These are phyloP conservation scores for Hymenoscyphus repandus DNA, from an alignment of 2,329 filamentous ascomycete genomes.

Conservation along the genomic window DNA sequence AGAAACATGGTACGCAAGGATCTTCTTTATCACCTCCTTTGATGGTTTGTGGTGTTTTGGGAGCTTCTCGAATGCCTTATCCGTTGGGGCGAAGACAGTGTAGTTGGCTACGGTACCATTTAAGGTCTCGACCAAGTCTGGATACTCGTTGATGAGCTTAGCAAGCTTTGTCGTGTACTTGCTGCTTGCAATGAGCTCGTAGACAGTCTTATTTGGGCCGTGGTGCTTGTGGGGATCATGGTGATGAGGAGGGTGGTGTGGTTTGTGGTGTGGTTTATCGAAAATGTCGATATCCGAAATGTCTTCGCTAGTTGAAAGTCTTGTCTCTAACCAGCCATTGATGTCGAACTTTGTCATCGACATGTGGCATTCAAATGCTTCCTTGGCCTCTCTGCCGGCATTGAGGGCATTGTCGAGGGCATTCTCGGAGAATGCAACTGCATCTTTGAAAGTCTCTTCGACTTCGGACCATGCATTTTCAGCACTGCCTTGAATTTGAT, in stretches of 20 bases:
- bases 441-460: slow-evolving; percentile 25
- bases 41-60: slow-evolving; percentile 51
- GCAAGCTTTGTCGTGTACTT: slow-evolving; percentile 75
- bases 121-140: slow-evolving; percentile 65
- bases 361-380: slow-evolving; percentile 26
- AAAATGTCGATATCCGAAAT: slow-evolving; percentile 30
- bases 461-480: slow-evolving; percentile 22
- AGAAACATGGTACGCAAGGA: slow-evolving; percentile 72
- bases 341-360: slow-evolving; percentile 31
- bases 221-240: slow-evolving; percentile 26
- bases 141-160: slow-evolving; percentile 67
- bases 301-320: slow-evolving; percentile 23
- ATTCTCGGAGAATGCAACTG: slow-evolving; percentile 24
- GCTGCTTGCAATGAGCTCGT: slow-evolving; percentile 69
- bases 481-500: slow-evolving; percentile 33
- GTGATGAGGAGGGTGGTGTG: slow-evolving; percentile 20
- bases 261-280: slow-evolving; percentile 12
- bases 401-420: slow-evolving; percentile 29
- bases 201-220: slow-evolving; percentile 54
- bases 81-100: slow-evolving; percentile 76
- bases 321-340: slow-evolving; percentile 30
- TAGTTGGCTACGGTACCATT: slow-evolving; percentile 71
- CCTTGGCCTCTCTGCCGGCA: slow-evolving; percentile 17
- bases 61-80: slow-evolving; percentile 66
- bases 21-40: slow-evolving; percentile 63